phyloP scores from a whole-genome alignment of 495 filamentous ascomycete genomes.

The Hyaloscypha finlandica region DNA sequence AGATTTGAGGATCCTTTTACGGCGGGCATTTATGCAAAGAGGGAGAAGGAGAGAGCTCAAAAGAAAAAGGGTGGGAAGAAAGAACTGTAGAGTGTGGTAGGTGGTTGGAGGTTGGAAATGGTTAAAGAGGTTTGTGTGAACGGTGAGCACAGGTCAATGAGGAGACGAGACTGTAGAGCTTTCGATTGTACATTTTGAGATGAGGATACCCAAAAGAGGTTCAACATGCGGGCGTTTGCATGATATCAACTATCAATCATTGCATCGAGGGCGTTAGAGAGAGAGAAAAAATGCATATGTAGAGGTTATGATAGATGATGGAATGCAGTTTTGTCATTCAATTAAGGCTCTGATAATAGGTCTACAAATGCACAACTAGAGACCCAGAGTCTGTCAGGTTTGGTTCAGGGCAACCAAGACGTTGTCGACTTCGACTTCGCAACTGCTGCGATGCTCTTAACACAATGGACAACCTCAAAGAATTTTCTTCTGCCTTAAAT shows the following conservation, averaged over 20 bases:
- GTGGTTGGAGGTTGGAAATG: not conserved
- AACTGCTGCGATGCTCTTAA: conserved; percentile 17
- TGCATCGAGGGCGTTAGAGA: conserved; percentile 25
- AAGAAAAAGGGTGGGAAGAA: conserved; percentile 48
- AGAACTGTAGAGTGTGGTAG: conserved; percentile 43
- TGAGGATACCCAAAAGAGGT: conserved; percentile 14
- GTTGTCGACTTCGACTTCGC: not conserved
- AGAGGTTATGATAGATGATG: not conserved
- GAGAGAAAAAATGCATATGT: not conserved
- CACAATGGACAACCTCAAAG: conserved; percentile 22
- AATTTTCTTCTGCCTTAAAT: conserved; percentile 17
- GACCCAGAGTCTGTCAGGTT: no score
- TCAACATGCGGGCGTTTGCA: conserved; percentile 23
- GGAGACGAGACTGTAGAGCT: not conserved
- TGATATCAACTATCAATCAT: conserved; percentile 29
- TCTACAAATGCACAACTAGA: no score
- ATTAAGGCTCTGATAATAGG: not conserved
- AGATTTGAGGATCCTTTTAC: conserved; percentile 98
- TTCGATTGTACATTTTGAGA: conserved; percentile 12
- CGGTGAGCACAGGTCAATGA: conserved; percentile 2
- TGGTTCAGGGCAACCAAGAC: no score
- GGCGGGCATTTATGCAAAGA: conserved; percentile 88
- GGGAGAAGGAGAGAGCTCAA: conserved; percentile 56
- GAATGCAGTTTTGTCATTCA: not conserved
- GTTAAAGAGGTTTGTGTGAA: not conserved